Evolutionary conservation across 345 rosid species (phyloP), one percentile per base, ranked within the genome.

Genomic region (Boechera retrofracta): DNA sequence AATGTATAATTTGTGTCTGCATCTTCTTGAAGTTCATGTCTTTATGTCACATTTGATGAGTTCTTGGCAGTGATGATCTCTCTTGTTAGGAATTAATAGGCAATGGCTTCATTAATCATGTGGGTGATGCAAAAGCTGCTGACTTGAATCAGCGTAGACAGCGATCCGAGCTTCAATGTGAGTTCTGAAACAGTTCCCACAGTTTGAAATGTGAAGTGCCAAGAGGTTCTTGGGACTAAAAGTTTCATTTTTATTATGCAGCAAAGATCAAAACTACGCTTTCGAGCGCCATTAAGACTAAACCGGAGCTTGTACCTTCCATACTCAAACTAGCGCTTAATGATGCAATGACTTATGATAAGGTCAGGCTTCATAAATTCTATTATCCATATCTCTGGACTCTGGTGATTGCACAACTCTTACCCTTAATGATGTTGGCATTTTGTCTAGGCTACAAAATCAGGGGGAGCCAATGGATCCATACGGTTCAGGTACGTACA

Each of bases 381-480:
- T 64, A 58, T 73, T 67, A 3, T 72, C 12, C 3, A 31, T 58
- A 12, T n/a, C 36, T 72, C 5, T 51, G 6, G 16, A 72, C 36
- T 72, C 5, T 51, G 6, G 16, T 78, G 69, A 10, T 59, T 58
- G 64, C 47, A 41, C 3, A 49, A 15, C 13, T 56, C 69, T 26
- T 51, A 42, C 13, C 5, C 0, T 39, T 41, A 5, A 5, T 62
- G 6, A 53, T 39, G 24, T 3, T 64, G 15, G 53, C 7, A 44
- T 21, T 75, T 71, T 73, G 70, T 85, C 77, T 77, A 94, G 97
- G 89, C 91, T 82, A 83, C 98, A 69, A 94, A 94, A 86, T 81
- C 97, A 47, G 98, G 97, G 9, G 98, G 97, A 28, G 86, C 98
- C 49, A 94, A 94, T 83, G 97, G 97, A 82, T 94, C 98, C 29